phyloP scores from a whole-genome alignment of 2,329 filamentous ascomycete species.

The Domatiomyces catenatus region DNA sequence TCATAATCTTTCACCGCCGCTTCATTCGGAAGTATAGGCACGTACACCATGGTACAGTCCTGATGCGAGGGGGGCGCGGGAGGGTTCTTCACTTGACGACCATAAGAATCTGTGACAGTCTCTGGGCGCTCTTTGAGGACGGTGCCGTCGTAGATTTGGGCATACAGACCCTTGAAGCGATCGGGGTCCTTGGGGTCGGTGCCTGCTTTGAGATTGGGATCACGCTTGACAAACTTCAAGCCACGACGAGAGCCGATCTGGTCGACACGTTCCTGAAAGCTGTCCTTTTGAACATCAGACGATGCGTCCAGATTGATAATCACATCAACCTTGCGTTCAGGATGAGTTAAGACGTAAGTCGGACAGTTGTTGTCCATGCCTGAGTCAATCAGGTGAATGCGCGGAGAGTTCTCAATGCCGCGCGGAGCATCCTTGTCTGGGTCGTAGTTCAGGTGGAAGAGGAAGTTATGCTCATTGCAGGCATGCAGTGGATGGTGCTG shows the following conservation, averaged over 20 bases:
- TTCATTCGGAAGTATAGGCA: constrained; percentile 8
- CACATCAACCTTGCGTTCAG: constrained; percentile 5
- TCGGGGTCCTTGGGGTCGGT: constrained; percentile 2
- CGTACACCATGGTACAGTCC: constrained; percentile 8
- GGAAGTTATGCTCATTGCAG: constrained; percentile 10
- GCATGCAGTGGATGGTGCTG: constrained; percentile 8
- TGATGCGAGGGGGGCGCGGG: constrained; percentile 4
- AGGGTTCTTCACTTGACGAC: constrained; percentile 5
- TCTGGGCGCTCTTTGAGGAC: constrained; percentile 3
- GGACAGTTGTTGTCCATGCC: constrained; percentile 12
- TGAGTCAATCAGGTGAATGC: constrained; percentile 7
- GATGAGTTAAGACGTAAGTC: constrained; percentile 9
- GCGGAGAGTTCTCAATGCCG: constrained; percentile 7
- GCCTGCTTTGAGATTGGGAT: constrained; percentile 2
- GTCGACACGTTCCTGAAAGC: constrained; percentile 9
- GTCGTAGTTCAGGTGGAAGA: constrained; percentile 6
- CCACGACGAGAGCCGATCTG: constrained; percentile 6
- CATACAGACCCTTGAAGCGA: constrained; percentile 6
- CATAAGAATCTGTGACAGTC: constrained; percentile 7
- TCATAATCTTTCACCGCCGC: constrained; percentile 6
- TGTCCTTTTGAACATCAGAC: constrained; percentile 9
- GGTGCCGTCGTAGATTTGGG: constrained; percentile 7
- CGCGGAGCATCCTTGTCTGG: constrained; percentile 2
- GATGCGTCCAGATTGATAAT: constrained; percentile 10
- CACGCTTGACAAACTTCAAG: constrained; percentile 4